These are phyloP conservation scores for Fusarium proliferatum DNA, from an alignment of 2,329 filamentous ascomycete genomes.

Conservation along the genomic window DNA sequence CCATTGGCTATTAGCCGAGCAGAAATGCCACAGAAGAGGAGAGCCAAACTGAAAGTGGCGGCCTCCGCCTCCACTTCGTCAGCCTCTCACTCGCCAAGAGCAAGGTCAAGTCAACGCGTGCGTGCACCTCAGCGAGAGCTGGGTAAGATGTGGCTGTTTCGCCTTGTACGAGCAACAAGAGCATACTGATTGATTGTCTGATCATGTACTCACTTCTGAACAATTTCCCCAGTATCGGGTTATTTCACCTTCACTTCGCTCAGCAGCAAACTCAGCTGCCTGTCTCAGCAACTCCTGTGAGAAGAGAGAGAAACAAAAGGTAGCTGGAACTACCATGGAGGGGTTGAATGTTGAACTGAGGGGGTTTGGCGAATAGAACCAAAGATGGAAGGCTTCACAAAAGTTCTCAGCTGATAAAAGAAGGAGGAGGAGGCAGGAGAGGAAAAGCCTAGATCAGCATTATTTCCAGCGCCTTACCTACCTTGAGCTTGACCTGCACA, in stretches of 20 bases:
- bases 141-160: constrained; percentile 23
- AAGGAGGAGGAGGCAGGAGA: constrained; percentile 22
- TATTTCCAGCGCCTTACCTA: constrained; percentile 18
- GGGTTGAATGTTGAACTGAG: constrained; percentile 15
- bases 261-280: not conserved
- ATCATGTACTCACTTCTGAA: constrained; percentile 29
- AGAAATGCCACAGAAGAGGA: constrained; percentile 17
- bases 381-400: constrained; percentile 26
- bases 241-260: not conserved
- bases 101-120: constrained; percentile 13
- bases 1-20: constrained; percentile 47
- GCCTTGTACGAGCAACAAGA: constrained; percentile 29
- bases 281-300: not conserved
- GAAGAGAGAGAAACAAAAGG: not conserved
- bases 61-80: constrained; percentile 39
- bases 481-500: constrained; percentile 28
- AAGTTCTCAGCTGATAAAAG: constrained; percentile 29
- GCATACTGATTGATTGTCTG: constrained; percentile 17
- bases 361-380: constrained; percentile 27
- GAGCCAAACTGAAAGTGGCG: constrained; percentile 15
- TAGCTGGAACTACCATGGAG: constrained; percentile 17
- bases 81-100: constrained; percentile 37
- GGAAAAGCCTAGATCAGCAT: constrained; percentile 12
- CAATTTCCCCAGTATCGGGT: not conserved
- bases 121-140: constrained; percentile 28